Conservation (phyloP, 2,329 filamentous ascomycete species). For the Cordyceps militaris region DNA sequence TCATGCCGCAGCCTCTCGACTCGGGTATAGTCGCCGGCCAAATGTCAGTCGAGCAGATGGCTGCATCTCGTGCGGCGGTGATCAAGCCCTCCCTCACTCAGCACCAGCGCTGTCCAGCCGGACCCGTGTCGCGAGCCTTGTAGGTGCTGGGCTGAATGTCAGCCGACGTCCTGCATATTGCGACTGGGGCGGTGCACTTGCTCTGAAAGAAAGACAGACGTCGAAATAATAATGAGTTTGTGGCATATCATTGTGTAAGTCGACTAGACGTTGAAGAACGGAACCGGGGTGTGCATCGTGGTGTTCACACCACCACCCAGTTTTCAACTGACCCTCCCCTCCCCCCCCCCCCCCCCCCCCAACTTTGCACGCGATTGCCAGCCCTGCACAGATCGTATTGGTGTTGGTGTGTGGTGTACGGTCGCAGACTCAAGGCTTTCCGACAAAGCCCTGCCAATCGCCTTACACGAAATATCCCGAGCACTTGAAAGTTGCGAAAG, state of each 20-base stretch:
- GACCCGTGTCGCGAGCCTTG: neutral
- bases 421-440: neutral
- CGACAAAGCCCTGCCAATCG: neutral
- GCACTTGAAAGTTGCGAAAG: neutral
- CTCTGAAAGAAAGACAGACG: neutral
- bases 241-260: neutral
- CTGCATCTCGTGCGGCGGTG: neutral
- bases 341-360: neutral
- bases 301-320: conserved; percentile 4
- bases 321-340: no score
- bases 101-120: neutral
- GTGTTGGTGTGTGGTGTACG: neutral
- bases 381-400: conserved; percentile 1
- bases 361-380: conserved; percentile 4
- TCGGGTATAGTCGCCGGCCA: neutral
- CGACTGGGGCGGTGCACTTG: neutral
- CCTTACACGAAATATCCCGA: neutral
- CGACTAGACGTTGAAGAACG: neutral
- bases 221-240: neutral
- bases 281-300: conserved; percentile 2
- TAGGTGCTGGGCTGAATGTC: neutral
- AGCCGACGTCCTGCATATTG: neutral
- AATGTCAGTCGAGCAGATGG: conserved; percentile 5
- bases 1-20: neutral
- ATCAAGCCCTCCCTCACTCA: neutral